Conservation (phyloP, 805 yeast species). For the Wickerhamiella lipophila region DNA sequence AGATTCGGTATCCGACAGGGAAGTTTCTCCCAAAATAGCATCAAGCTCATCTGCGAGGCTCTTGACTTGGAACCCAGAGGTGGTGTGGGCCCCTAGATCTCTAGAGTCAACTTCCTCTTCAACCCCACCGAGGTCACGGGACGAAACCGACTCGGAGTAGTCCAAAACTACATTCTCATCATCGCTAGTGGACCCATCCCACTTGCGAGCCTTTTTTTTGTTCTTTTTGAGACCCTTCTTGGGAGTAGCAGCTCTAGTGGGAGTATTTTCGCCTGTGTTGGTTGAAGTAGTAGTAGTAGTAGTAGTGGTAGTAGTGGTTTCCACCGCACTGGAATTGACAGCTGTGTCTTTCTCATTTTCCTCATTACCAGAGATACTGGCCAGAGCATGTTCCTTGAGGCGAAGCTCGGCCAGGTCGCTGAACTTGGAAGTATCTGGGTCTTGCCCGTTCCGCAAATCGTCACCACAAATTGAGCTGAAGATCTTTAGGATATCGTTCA, state of each 20-base stretch:
- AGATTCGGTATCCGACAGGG: conserved; percentile 13
- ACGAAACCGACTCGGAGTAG: conserved; percentile 34
- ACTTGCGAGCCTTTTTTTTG: conserved; percentile 41
- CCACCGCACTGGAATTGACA: too few species aligned
- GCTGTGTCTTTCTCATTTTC: neutral
- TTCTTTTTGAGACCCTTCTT: conserved; percentile 18
- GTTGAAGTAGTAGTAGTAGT: neutral
- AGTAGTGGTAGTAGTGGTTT: neutral
- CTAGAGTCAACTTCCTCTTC: neutral
- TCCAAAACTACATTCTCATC: conserved; percentile 40
- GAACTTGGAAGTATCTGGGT: conserved; percentile 20
- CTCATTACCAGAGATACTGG: neutral
- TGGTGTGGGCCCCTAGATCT: conserved; percentile 26
- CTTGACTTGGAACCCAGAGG: conserved; percentile 50
- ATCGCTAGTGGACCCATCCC: conserved; percentile 40
- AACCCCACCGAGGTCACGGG: conserved; percentile 21
- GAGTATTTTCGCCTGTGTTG: neutral
- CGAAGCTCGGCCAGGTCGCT: conserved; percentile 26
- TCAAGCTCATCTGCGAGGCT: conserved; percentile 47
- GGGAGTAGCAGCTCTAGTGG: conserved; percentile 12
- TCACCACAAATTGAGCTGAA: conserved; percentile 24
- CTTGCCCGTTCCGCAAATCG: conserved; percentile 12
- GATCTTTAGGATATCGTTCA: conserved; percentile 26
- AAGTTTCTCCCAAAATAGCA: conserved; percentile 24
- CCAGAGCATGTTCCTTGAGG: conserved; percentile 14